Percentiles rank a stretch among this genome's conserved stretches.
phyloP scores from a whole-genome alignment of 129 eudicot genomes.

The Apium graveolens region DNA sequence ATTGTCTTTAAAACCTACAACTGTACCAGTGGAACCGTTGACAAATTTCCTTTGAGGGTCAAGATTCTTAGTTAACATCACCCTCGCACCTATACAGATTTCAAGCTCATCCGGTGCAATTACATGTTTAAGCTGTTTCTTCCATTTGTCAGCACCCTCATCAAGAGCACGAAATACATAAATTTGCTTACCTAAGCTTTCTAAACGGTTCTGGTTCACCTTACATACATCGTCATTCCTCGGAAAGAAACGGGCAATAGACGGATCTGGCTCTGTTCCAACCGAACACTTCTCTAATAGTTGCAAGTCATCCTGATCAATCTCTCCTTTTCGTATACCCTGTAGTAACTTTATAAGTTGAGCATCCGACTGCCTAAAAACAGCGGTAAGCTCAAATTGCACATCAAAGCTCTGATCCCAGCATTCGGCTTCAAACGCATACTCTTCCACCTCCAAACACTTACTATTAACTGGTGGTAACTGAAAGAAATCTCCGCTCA shows the following conservation, averaged over 20 bases:
- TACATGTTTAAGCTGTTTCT: constrained; percentile 29
- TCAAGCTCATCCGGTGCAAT: constrained; percentile 31
- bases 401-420: constrained; percentile 40
- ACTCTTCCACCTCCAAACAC: constrained; percentile 1
- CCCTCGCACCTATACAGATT: constrained; percentile 42
- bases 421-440: constrained; percentile 52
- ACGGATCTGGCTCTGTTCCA: constrained; percentile 17
- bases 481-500: constrained; percentile 51
- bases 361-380: constrained; percentile 43
- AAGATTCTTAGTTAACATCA: constrained; percentile 36
- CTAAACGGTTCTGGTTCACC: constrained; percentile 7
- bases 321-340: constrained; percentile 39
- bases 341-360: constrained; percentile 33
- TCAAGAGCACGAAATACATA: constrained; percentile 20
- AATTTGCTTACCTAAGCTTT: constrained; percentile 1
- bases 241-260: constrained; percentile 10
- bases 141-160: constrained; percentile 26
- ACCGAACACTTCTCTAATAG: constrained; percentile 27
- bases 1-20: constrained; percentile 11
- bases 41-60: constrained; percentile 26
- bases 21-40: constrained; percentile 55
- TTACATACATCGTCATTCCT: constrained; percentile 14
- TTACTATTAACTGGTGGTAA: constrained; percentile 30
- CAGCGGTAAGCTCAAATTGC: constrained; percentile 29
- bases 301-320: constrained; percentile 19